Evolutionary conservation across 2,329 filamentous ascomycete genomes (phyloP).

Genomic region (Monosporascus sp.): DNA sequence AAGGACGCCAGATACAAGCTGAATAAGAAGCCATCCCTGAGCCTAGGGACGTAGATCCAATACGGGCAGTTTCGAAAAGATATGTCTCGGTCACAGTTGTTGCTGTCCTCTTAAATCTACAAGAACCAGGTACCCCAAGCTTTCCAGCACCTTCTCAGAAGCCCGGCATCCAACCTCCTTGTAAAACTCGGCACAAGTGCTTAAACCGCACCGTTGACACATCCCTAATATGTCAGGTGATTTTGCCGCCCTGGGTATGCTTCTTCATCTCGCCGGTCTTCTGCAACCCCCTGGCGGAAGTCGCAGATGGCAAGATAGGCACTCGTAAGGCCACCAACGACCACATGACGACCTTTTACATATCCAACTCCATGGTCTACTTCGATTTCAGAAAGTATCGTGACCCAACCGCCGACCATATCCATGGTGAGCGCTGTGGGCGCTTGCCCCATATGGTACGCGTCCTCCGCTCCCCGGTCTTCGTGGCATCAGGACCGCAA

Average conservation of each 20-base stretch:
- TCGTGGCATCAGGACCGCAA: no score
- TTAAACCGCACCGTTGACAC: constrained; percentile 26
- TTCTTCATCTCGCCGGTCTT: constrained; percentile 24
- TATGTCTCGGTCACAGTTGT: no score
- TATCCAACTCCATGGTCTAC: constrained; percentile 26
- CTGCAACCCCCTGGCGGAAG: constrained; percentile 24
- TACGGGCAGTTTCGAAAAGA: no score
- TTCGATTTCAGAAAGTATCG: constrained; percentile 22
- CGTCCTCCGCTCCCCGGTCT: no score
- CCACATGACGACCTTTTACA: constrained; percentile 25
- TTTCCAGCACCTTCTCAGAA: constrained; percentile 22
- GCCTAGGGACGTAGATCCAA: not conserved
- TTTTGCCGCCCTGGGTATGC: constrained; percentile 18
- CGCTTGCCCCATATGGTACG: no score
- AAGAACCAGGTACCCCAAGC: not conserved
- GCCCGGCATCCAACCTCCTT: constrained; percentile 23
- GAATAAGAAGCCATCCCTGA: not conserved
- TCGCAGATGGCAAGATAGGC: constrained; percentile 26
- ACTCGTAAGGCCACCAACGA: constrained; percentile 25
- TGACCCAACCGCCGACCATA: constrained; percentile 26
- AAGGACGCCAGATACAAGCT: not conserved
- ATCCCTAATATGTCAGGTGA: constrained; percentile 22
- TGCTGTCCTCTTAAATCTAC: not conserved
- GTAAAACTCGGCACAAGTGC: constrained; percentile 24
- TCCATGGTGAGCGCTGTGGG: no score